Percentiles rank a stretch among this genome's conserved stretches.
Evolutionary conservation across 176 grass and related monocot genomes (phyloP).

Genomic region (Avena eriantha): DNA sequence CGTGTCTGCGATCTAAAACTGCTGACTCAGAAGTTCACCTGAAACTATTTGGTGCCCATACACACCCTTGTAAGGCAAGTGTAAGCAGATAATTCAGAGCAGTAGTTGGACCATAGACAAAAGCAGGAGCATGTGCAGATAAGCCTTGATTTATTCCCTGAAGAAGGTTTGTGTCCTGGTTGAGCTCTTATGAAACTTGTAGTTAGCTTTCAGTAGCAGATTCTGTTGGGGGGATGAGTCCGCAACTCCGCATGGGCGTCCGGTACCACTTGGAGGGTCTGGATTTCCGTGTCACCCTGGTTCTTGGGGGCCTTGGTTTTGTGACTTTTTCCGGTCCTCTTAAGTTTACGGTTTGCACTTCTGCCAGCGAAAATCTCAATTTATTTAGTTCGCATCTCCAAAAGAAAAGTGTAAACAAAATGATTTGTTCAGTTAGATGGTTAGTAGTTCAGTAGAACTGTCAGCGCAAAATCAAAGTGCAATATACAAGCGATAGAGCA

Average conservation of each 20-base stretch:
- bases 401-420: too few species aligned
- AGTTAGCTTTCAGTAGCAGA: not conserved
- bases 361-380: too few species aligned
- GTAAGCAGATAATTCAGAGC: not conserved
- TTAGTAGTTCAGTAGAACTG: not conserved
- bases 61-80: not conserved
- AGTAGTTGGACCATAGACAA: not conserved
- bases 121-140: not conserved
- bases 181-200: constrained; percentile 15
- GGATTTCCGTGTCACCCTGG: too few species aligned
- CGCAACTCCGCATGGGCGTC: constrained; percentile 37
- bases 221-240: constrained; percentile 29
- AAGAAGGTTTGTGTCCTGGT: not conserved
- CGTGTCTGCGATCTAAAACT: not conserved
- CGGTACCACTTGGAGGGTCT: constrained; percentile 23
- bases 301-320: too few species aligned
- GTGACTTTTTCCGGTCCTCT: constrained; percentile 45
- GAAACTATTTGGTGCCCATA: not conserved
- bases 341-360: not conserved
- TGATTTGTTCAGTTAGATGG: not conserved
- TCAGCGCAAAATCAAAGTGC: not conserved
- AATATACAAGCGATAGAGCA: not conserved
- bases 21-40: not conserved
- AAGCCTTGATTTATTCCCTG: not conserved
- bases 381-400: too few species aligned